Evolutionary conservation across 306 rosid species (phyloP), one percentile per base, ranked within the genome.

Genomic region (Rosa multiflora): DNA sequence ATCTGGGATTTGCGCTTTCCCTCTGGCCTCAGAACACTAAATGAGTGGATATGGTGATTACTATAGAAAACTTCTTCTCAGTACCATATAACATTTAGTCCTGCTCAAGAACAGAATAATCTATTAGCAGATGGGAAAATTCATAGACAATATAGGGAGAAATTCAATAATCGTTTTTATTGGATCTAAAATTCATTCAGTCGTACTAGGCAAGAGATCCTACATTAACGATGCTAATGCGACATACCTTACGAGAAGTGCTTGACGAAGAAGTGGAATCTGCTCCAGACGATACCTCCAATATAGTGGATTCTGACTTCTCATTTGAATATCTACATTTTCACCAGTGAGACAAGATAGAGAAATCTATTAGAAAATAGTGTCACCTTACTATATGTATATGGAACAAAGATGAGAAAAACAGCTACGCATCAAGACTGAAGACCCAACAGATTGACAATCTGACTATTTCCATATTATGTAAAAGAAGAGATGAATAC

Each of bases 321-420:
- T 94, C 97, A 78, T 92, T 94, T 46, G 97, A 94, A 79, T 89
- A 94, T 42, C 99, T 92, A 69, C 43, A 80, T 49, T 26, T 61
- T 49, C 55, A 76, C 13, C 70, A 62, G 79, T 46, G 32, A 61
- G 47, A 59, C 10, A 61, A 4, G 61, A 59, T 59, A 46, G 2
- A 43, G 1, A 61, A 20, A 43, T 15, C 35, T 44, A 0, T 15
- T 40, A 21, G 64, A 39, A 56, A 23, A 56, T 4, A 58, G 4
- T 12, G 51, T 6, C 14, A 56, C 68, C 44, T 48, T 48, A 3
- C 43, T 32, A 61, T 12, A 63, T 29, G 43, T 63, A 29, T 62
- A 13, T 26, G 43, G 70, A 64, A 64, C 74, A 70, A 46, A 26
- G 59, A 71, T 23, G 21, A 71, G 20, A 32, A 15, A 39, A 66